phyloP scores from a whole-genome alignment of 495 filamentous ascomycete species.

The Talaromyces proteolyticus region DNA sequence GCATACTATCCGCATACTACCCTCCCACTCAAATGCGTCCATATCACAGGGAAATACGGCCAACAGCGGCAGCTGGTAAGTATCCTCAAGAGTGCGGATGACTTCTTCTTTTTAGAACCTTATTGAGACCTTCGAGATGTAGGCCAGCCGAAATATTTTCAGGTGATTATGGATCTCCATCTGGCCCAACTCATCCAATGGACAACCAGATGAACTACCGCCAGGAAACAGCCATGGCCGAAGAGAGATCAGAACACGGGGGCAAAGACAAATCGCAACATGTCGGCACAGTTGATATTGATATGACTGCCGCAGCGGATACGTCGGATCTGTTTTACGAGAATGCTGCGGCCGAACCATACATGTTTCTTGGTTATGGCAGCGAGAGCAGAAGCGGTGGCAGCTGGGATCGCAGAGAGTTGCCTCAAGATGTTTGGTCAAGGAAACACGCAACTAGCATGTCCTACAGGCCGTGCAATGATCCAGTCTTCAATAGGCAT shows the following conservation, averaged over 20 bases:
- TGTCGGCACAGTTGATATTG: too few species aligned
- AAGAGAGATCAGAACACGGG: too few species aligned
- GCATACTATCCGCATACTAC: slow-evolving; percentile 1
- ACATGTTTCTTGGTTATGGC: slow-evolving; percentile 66
- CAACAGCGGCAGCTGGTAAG: slow-evolving; percentile 1
- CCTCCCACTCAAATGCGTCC: background rate
- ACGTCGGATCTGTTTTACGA: slow-evolving; percentile 13
- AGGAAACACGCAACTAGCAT: slow-evolving; percentile 32
- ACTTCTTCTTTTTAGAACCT: too few species aligned
- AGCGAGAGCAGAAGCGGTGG: slow-evolving; percentile 30
- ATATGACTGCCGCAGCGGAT: background rate
- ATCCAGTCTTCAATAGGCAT: slow-evolving; percentile 53
- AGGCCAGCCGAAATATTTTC: too few species aligned
- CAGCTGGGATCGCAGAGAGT: slow-evolving; percentile 16
- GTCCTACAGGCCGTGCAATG: slow-evolving; percentile 48
- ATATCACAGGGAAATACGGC: background rate
- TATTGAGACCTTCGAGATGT: too few species aligned
- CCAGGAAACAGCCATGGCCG: too few species aligned
- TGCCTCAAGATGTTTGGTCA: background rate
- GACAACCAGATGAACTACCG: background rate
- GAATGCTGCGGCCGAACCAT: slow-evolving; percentile 58
- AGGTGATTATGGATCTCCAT: too few species aligned
- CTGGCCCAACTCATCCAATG: too few species aligned
- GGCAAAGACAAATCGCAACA: too few species aligned
- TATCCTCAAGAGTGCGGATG: background rate